A percentile compares a stretch with the other conserved stretches of the same genome.
Evolutionary conservation across 495 filamentous ascomycete species (phyloP).

Genomic region (Glonium stellatum): DNA sequence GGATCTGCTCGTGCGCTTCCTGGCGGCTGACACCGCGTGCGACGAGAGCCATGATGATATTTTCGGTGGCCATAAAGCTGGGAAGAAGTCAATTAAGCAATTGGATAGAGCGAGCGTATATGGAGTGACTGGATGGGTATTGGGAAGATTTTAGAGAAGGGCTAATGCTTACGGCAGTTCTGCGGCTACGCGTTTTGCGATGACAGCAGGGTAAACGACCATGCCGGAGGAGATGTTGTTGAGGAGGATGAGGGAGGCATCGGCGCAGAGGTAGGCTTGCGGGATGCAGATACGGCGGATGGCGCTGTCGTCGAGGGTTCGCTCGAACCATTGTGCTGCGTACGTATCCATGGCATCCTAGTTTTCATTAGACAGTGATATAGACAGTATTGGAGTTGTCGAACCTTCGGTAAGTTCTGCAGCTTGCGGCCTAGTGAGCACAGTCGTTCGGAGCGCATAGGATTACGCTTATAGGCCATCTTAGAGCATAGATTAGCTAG

Average conservation of each 20-base stretch:
- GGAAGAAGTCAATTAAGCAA: too few relatives aligned
- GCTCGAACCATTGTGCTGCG: constrained; percentile 76
- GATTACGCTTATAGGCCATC: constrained; percentile 85
- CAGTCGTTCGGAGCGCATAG: constrained; percentile 83
- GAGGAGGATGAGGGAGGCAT: constrained; percentile 70
- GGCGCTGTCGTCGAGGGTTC: constrained; percentile 55
- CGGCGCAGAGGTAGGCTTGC: constrained; percentile 73
- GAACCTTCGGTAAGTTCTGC: constrained; percentile 50
- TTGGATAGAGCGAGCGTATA: constrained; percentile 2
- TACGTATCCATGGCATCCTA: constrained; percentile 66
- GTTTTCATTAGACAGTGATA: too few relatives aligned
- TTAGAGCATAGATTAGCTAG: constrained; percentile 2
- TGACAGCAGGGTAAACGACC: constrained; percentile 79
- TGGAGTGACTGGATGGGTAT: constrained; percentile 62
- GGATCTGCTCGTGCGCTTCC: constrained; percentile 87
- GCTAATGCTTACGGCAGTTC: constrained; percentile 54
- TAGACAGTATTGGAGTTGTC: too few relatives aligned
- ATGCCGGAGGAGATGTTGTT: constrained; percentile 79
- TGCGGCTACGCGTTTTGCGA: constrained; percentile 58
- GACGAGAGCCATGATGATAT: constrained; percentile 83
- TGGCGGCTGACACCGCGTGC: constrained; percentile 71
- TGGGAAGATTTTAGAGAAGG: too few relatives aligned
- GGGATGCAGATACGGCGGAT: constrained; percentile 68
- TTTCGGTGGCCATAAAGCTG: constrained; percentile 32
- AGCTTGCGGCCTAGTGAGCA: constrained; percentile 69